phyloP scores from a whole-genome alignment of 2,329 filamentous ascomycete genomes.

The Diaporthe aspalathi region DNA sequence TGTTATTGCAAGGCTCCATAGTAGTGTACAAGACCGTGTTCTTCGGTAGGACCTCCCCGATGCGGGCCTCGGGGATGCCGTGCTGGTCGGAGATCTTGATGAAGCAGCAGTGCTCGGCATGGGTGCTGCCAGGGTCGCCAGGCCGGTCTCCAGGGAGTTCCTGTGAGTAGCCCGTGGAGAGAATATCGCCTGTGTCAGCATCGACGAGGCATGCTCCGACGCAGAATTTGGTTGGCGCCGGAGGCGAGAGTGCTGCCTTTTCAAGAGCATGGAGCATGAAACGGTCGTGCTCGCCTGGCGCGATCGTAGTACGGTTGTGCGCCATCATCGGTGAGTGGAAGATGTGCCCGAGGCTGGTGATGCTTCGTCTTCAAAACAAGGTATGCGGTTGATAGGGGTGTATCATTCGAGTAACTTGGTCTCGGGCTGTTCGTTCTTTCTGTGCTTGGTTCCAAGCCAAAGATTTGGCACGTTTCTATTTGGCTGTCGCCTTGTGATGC shows the following conservation, averaged over 20 bases:
- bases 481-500: no score
- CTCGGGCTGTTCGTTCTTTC: no score
- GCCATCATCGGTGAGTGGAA: neutral
- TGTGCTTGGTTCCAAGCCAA: no score
- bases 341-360: no score
- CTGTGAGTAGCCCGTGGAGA: slow-evolving; percentile 56
- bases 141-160: slow-evolving; percentile 52
- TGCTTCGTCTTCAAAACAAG: no score
- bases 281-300: slow-evolving; percentile 48
- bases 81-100: slow-evolving; percentile 56
- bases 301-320: slow-evolving; percentile 39
- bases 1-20: slow-evolving; percentile 58
- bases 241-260: slow-evolving; percentile 51
- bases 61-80: slow-evolving; percentile 49
- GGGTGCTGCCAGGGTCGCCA: slow-evolving; percentile 53
- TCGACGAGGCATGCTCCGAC: slow-evolving; percentile 56
- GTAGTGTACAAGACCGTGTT: slow-evolving; percentile 57
- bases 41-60: slow-evolving; percentile 51
- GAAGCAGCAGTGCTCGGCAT: slow-evolving; percentile 58
- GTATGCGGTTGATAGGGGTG: no score
- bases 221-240: slow-evolving; percentile 53
- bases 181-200: slow-evolving; percentile 49
- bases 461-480: no score
- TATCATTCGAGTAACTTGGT: no score
- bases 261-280: slow-evolving; percentile 54